Evolutionary conservation across 352 stramenopile genomes (phyloP).

Genomic region (Peronospora farinosa): DNA sequence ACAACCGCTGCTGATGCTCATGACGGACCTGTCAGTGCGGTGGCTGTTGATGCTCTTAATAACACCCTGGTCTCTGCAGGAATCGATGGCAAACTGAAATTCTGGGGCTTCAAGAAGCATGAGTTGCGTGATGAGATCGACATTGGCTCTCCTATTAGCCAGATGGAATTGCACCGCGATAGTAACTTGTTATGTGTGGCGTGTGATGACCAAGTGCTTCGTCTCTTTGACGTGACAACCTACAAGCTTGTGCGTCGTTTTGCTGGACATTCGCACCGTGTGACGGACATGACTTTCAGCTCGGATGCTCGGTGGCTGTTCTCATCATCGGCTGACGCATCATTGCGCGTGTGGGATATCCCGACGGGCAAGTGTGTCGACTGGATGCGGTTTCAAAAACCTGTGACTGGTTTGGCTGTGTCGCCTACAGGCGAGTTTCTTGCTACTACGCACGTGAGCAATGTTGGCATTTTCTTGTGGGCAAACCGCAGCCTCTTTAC

Average conservation of each 20-base stretch:
- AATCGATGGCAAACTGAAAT: slow-evolving; percentile 86
- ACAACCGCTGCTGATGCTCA: slow-evolving; percentile 43
- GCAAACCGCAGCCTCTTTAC: slow-evolving; percentile 92
- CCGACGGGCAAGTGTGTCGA: slow-evolving; percentile 92
- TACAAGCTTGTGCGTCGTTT: slow-evolving; percentile 86
- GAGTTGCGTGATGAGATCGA: slow-evolving; percentile 56
- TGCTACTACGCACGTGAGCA: slow-evolving; percentile 89
- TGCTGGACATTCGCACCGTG: slow-evolving; percentile 65
- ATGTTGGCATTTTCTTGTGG: slow-evolving; percentile 93
- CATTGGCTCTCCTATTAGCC: slow-evolving; percentile 67
- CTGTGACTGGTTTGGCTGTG: slow-evolving; percentile 87
- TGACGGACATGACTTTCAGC: slow-evolving; percentile 89
- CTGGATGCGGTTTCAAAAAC: slow-evolving; percentile 91
- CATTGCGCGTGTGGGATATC: slow-evolving; percentile 91
- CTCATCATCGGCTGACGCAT: slow-evolving; percentile 81
- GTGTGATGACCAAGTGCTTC: slow-evolving; percentile 84
- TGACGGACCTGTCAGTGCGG: slow-evolving; percentile 73
- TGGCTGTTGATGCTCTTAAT: slow-evolving; percentile 87
- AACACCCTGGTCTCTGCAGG: slow-evolving; percentile 69
- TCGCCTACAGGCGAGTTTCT: slow-evolving; percentile 94
- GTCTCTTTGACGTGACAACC: slow-evolving; percentile 82
- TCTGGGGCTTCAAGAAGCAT: slow-evolving; percentile 87
- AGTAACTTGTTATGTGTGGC: slow-evolving; percentile 84
- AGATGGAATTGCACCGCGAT: slow-evolving; percentile 82
- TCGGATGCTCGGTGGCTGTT: slow-evolving; percentile 86